These are phyloP conservation scores for Fraxinus excelsior DNA, from an alignment of 257 asterid species.

Conservation along the genomic window DNA sequence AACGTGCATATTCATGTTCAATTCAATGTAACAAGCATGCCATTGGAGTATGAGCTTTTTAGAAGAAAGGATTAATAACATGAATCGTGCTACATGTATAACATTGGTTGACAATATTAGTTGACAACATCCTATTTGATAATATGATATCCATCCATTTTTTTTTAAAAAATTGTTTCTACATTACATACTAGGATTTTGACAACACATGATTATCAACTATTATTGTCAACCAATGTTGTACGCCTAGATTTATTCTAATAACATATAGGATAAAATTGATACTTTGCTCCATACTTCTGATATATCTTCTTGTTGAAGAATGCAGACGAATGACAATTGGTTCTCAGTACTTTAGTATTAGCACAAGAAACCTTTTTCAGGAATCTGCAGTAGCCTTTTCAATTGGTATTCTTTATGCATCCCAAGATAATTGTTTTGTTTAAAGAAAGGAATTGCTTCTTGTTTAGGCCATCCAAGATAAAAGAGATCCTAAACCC, in stretches of 20 bases:
- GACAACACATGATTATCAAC: no score
- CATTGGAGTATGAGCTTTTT: neutral
- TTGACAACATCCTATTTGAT: no score
- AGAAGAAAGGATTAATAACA: neutral
- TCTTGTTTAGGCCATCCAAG: slow-evolving; percentile 54
- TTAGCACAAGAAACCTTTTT: neutral
- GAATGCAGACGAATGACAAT: no score
- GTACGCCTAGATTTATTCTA: no score
- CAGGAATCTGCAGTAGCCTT: slow-evolving; percentile 27
- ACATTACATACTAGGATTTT: no score
- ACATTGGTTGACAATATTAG: no score
- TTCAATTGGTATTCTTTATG: slow-evolving; percentile 17
- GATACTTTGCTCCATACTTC: neutral
- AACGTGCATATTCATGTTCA: neutral
- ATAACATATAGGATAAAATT: neutral
- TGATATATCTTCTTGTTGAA: neutral
- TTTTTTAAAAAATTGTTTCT: no score
- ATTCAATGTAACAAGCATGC: neutral
- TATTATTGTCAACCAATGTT: no score
- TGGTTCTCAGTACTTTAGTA: neutral
- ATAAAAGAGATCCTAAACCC: slow-evolving; percentile 75
- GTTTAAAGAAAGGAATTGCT: slow-evolving; percentile 61
- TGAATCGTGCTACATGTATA: no score
- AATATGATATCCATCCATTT: no score
- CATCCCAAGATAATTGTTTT: slow-evolving; percentile 11